Evolutionary conservation across 495 filamentous ascomycete genomes (phyloP).

Genomic region (Parathielavia hyrcaniae): DNA sequence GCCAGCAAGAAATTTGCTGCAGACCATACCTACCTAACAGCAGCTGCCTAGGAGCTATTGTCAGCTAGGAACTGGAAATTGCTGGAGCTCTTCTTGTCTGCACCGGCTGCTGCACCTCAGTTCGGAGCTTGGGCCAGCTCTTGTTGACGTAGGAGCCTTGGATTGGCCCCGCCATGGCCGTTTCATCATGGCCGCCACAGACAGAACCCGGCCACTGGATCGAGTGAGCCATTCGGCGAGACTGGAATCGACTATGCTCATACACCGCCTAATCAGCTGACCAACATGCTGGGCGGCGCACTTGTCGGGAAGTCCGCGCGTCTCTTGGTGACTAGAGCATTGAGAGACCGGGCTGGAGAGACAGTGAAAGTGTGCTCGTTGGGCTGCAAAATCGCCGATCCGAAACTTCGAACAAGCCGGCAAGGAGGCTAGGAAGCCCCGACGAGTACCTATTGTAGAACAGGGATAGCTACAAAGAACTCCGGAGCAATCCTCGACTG

Average conservation of each 20-base stretch:
- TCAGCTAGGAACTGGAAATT: background rate
- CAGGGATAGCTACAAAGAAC: background rate
- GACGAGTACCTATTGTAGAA: too few species aligned
- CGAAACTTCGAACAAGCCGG: too few species aligned
- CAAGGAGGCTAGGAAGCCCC: too few species aligned
- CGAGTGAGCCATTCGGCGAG: slow-evolving; percentile 1
- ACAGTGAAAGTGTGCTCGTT: too few species aligned
- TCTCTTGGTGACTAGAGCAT: too few species aligned
- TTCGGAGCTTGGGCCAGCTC: slow-evolving; percentile 3
- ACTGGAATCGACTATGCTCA: too few species aligned
- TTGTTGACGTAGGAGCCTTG: slow-evolving; percentile 3
- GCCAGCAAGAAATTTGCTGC: background rate
- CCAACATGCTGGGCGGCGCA: too few species aligned
- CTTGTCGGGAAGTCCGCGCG: too few species aligned
- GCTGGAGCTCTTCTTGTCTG: background rate
- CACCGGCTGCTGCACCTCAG: background rate
- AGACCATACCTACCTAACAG: background rate
- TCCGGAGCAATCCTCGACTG: slow-evolving; percentile 10
- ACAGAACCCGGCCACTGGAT: background rate
- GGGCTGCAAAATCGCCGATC: too few species aligned
- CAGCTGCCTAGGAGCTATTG: background rate
- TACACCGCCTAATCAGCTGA: too few species aligned
- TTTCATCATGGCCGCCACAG: too few species aligned
- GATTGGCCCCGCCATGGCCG: slow-evolving; percentile 1
- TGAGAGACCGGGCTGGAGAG: too few species aligned